These are phyloP conservation scores for Larix kaempferi DNA, from an alignment of 75 land plant species.

Conservation along the genomic window DNA sequence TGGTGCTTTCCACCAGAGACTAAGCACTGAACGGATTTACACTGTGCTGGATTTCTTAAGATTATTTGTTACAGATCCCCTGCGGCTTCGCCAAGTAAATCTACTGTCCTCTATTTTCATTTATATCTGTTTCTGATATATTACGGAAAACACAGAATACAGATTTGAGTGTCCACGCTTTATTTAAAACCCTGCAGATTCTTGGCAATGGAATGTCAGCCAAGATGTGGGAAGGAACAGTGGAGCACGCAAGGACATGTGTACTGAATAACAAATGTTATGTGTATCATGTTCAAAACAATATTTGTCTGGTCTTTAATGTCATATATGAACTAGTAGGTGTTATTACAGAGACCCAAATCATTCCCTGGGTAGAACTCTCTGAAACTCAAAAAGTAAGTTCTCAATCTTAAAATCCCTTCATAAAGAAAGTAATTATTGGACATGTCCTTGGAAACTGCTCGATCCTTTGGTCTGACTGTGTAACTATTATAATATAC, in stretches of 20 bases:
- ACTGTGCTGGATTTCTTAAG: conserved; percentile 70
- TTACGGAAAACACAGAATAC: neutral
- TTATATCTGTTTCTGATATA: neutral
- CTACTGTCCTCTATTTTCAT: neutral
- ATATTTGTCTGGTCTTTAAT: conserved; percentile 74
- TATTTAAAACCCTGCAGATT: conserved; percentile 41
- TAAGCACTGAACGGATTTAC: conserved; percentile 20
- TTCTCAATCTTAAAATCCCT: neutral
- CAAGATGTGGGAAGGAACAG: conserved; percentile 92
- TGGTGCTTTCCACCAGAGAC: conserved; percentile 57
- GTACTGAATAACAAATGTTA: conserved; percentile 67
- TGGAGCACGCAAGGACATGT: conserved; percentile 93
- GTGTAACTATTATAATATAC: neutral
- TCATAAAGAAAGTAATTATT: neutral
- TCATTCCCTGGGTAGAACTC: conserved; percentile 50
- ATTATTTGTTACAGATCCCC: conserved; percentile 33
- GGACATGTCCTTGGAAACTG: neutral
- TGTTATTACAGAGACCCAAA: conserved; percentile 51
- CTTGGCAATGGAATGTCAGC: conserved; percentile 94
- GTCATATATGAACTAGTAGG: conserved; percentile 73
- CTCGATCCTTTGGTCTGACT: neutral
- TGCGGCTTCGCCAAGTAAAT: conserved; percentile 47
- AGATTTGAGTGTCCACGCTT: neutral
- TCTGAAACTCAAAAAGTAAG: conserved; percentile 78
- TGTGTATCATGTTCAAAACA: conserved; percentile 52